These are phyloP conservation scores for Myrica gale DNA, from an alignment of 306 rosid genomes.

Conservation along the genomic window DNA sequence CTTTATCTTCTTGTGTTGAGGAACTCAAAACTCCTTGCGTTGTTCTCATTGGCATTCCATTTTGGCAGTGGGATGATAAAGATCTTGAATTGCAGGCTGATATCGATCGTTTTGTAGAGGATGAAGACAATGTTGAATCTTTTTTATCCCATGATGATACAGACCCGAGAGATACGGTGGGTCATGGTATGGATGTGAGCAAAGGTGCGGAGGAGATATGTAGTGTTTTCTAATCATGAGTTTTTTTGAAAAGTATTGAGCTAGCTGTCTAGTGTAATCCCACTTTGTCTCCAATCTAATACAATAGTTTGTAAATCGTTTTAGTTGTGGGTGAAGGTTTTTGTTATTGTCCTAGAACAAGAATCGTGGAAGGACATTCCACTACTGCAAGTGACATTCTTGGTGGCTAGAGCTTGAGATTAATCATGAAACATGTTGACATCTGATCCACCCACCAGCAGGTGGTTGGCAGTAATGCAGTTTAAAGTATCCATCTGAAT, in stretches of 20 bases:
- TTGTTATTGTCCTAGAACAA: neutral
- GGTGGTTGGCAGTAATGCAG: neutral
- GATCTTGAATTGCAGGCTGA: constrained; percentile 99
- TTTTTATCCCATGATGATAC: constrained; percentile 96
- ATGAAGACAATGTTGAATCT: constrained; percentile 96
- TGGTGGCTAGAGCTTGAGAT: neutral
- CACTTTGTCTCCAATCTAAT: constrained; percentile 15
- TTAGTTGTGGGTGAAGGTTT: neutral
- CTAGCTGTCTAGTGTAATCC: constrained; percentile 16
- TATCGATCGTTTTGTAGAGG: constrained; percentile 94
- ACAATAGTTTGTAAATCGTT: constrained; percentile 4
- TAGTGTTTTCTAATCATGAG: constrained; percentile 27
- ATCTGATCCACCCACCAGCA: neutral
- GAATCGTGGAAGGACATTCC: neutral
- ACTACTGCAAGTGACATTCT: neutral
- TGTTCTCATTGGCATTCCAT: constrained; percentile 85
- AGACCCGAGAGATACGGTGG: constrained; percentile 89
- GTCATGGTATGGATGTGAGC: constrained; percentile 95
- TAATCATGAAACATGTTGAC: neutral
- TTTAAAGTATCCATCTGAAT: neutral
- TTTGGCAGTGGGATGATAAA: constrained; percentile 99
- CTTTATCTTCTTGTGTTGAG: constrained; percentile 34
- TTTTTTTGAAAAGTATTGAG: constrained; percentile 25
- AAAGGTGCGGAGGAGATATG: constrained; percentile 67
- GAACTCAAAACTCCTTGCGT: constrained; percentile 54